A percentile compares a stretch with the other conserved stretches of the same genome.
Conservation (phyloP, 129 eudicot genomes). For the Scalesia atractyloides region DNA sequence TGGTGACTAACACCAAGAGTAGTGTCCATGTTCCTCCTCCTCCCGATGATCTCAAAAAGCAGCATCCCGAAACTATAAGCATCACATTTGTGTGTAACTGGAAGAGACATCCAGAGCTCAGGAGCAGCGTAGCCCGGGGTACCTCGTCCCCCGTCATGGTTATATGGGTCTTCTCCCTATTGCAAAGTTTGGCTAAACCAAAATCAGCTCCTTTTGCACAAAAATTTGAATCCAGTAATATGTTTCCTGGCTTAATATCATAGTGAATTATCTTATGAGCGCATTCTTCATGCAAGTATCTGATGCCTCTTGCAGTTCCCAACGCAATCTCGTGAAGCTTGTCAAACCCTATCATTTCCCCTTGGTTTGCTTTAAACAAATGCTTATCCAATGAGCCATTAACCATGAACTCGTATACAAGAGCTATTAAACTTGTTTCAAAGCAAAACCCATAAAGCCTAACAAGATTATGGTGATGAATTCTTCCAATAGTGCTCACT, state of each 20-base stretch:
- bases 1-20: too few relatives aligned
- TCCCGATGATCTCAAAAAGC: slow-evolving; percentile 32
- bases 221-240: slow-evolving; percentile 32
- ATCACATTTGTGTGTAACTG: slow-evolving; percentile 24
- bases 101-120: slow-evolving; percentile 21
- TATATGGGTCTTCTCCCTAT: slow-evolving; percentile 32
- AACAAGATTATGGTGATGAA: slow-evolving; percentile 33
- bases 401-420: slow-evolving; percentile 41
- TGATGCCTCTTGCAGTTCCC: slow-evolving; percentile 37
- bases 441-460: slow-evolving; percentile 36
- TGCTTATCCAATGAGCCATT: slow-evolving; percentile 26
- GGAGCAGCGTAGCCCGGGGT: slow-evolving; percentile 36
- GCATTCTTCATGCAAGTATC: slow-evolving; percentile 36
- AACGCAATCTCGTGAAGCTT: slow-evolving; percentile 23
- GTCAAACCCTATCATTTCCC: slow-evolving; percentile 16
- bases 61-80: slow-evolving; percentile 38
- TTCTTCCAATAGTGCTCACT: slow-evolving; percentile 40
- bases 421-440: slow-evolving; percentile 27
- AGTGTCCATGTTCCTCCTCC: slow-evolving; percentile 18
- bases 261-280: slow-evolving; percentile 31
- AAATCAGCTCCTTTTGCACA: slow-evolving; percentile 37
- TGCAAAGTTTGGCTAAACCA: slow-evolving; percentile 36
- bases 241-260: slow-evolving; percentile 39
- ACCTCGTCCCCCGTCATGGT: slow-evolving; percentile 33
- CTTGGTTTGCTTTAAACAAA: slow-evolving; percentile 20